phyloP scores from a whole-genome alignment of 2,329 filamentous ascomycete genomes.

The Macrophomina phaseolina region DNA sequence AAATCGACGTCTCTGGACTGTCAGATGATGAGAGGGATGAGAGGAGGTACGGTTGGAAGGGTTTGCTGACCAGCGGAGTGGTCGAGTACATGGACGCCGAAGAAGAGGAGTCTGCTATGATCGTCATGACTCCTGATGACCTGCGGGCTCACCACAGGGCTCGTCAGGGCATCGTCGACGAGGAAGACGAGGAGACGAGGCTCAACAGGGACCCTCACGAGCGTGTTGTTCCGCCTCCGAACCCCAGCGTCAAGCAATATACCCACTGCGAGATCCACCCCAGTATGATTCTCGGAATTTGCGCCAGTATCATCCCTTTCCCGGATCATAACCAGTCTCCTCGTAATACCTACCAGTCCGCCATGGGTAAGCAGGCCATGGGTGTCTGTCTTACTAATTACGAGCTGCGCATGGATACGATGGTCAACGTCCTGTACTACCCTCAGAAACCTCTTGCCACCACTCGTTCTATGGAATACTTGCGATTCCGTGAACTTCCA shows the following conservation, averaged over 20 bases:
- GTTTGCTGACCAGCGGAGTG: slow-evolving; percentile 80
- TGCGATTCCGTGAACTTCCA: slow-evolving; percentile 96
- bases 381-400: slow-evolving; percentile 98
- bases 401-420: slow-evolving; percentile 96
- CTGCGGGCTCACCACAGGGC: slow-evolving; percentile 65
- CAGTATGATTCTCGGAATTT: slow-evolving; percentile 98
- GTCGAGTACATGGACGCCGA: slow-evolving; percentile 97
- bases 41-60: slow-evolving; percentile 83
- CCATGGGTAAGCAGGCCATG: slow-evolving; percentile 99
- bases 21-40: slow-evolving; percentile 63
- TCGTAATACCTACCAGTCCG: slow-evolving; percentile 98
- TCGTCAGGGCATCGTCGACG: background rate
- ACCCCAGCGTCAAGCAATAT: slow-evolving; percentile 86
- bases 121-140: slow-evolving; percentile 97
- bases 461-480: slow-evolving; percentile 96
- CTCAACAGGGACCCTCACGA: slow-evolving; percentile 72
- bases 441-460: slow-evolving; percentile 97
- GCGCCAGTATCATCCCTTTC: slow-evolving; percentile 99
- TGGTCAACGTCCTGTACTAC: slow-evolving; percentile 99
- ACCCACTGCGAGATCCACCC: slow-evolving; percentile 99
- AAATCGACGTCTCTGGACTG: slow-evolving; percentile 63
- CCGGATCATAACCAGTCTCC: slow-evolving; percentile 99
- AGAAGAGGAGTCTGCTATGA: slow-evolving; percentile 98
- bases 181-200: slow-evolving; percentile 12
- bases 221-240: slow-evolving; percentile 86